Evolutionary conservation across 495 filamentous ascomycete species (phyloP).

Genomic region (Hypoxylon cercidicola): DNA sequence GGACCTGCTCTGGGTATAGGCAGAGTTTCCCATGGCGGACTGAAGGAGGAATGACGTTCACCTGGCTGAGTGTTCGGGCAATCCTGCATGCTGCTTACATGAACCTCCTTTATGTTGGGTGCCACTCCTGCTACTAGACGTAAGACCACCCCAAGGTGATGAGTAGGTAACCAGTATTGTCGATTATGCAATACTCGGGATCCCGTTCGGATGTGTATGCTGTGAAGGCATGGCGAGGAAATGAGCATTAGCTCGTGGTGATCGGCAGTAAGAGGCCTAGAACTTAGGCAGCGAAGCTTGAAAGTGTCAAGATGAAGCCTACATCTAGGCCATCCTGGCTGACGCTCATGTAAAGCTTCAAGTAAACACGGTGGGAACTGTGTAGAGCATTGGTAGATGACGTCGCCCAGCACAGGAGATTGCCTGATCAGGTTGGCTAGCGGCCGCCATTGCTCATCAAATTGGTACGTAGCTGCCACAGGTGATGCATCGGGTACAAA

Average conservation of each 20-base stretch:
- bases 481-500: not conserved
- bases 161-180: not conserved
- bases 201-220: not conserved
- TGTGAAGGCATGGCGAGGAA: constrained; percentile 20
- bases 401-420: constrained; percentile 5
- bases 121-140: constrained; percentile 10
- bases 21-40: constrained; percentile 2
- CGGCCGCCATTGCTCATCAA: constrained; percentile 6
- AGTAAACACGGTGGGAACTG: constrained; percentile 19
- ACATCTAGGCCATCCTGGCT: constrained; percentile 6
- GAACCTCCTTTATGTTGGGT: constrained; percentile 18
- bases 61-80: too few species aligned
- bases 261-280: not conserved
- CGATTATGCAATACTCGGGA: not conserved
- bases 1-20: not conserved
- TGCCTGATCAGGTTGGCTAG: constrained; percentile 8
- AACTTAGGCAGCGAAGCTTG: not conserved
- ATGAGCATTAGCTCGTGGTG: constrained; percentile 6
- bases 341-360: constrained; percentile 3
- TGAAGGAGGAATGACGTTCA: not conserved
- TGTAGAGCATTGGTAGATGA: constrained; percentile 3
- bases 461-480: not conserved
- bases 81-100: not conserved
- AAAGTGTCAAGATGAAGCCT: constrained; percentile 18
- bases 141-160: constrained; percentile 1